These are phyloP conservation scores for Nissolia schottii DNA, from an alignment of 306 rosid genomes.

Conservation along the genomic window DNA sequence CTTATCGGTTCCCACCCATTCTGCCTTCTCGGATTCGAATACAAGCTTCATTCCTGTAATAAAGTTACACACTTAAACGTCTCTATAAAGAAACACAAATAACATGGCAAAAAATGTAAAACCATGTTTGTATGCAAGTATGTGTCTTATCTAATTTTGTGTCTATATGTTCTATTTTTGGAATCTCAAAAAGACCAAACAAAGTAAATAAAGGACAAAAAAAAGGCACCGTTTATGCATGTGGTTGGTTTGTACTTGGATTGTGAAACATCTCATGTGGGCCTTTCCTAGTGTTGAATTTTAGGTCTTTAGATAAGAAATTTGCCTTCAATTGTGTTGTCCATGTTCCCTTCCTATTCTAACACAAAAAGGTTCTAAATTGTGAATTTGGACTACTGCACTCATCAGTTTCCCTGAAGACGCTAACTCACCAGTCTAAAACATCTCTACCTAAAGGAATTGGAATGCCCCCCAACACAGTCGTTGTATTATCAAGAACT, in stretches of 20 bases:
- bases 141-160: background rate
- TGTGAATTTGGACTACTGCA: background rate
- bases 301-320: background rate
- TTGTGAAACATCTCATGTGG: conserved; percentile 17
- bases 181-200: background rate
- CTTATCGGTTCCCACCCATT: conserved; percentile 68
- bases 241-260: background rate
- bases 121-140: background rate
- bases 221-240: background rate
- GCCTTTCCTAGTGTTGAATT: background rate
- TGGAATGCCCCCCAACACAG: no score
- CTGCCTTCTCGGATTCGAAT: conserved; percentile 60
- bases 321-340: background rate
- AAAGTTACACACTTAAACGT: background rate
- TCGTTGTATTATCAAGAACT: no score
- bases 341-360: conserved; percentile 1
- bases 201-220: background rate
- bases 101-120: background rate
- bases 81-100: background rate
- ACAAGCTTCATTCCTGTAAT: conserved; percentile 70
- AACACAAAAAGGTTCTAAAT: background rate
- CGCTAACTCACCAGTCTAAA: background rate
- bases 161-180: background rate
- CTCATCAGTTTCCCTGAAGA: background rate
- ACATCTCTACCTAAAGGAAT: background rate